These are phyloP conservation scores for Metschnikowia rubicola DNA, from an alignment of 805 yeast genomes.

Conservation along the genomic window DNA sequence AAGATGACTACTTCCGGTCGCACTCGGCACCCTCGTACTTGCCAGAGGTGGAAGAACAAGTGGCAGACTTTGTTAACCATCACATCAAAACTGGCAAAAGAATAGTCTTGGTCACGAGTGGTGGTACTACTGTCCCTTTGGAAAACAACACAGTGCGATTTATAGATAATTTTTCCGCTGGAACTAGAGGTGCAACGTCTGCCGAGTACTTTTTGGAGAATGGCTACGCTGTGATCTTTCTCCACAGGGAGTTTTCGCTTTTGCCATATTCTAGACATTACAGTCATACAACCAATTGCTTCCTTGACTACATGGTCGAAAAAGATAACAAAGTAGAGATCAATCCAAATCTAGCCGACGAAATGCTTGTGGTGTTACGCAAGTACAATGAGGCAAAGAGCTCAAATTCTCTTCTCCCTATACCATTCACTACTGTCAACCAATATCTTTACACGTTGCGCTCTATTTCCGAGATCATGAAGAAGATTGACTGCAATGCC, in stretches of 20 bases:
- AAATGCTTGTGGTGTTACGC: conserved; percentile 57
- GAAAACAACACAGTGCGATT: conserved; percentile 96
- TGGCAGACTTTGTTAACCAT: conserved; percentile 55
- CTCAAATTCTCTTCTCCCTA: conserved; percentile 52
- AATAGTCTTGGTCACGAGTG: conserved; percentile 85
- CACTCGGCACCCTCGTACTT: conserved; percentile 76
- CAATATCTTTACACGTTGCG: conserved; percentile 86
- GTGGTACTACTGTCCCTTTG: conserved; percentile 97
- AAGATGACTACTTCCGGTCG: conserved; percentile 67
- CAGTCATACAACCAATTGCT: conserved; percentile 78
- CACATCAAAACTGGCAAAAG: conserved; percentile 48
- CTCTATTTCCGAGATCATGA: conserved; percentile 57
- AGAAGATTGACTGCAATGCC: conserved; percentile 52
- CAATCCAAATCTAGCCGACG: conserved; percentile 53
- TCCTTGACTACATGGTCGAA: conserved; percentile 77
- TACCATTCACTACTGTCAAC: conserved; percentile 93
- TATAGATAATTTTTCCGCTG: conserved; percentile 95
- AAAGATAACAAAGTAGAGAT: conserved; percentile 56
- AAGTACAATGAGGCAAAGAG: conserved; percentile 52
- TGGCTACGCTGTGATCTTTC: conserved; percentile 88
- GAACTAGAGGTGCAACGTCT: conserved; percentile 95
- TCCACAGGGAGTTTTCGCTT: conserved; percentile 88
- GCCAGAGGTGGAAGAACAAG: conserved; percentile 53
- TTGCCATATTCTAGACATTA: conserved; percentile 91
- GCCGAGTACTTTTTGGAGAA: conserved; percentile 85